A percentile compares a stretch with the other conserved stretches of the same genome.
Evolutionary conservation across 2,329 filamentous ascomycete genomes (phyloP).

Genomic region (Ascochyta fabae): DNA sequence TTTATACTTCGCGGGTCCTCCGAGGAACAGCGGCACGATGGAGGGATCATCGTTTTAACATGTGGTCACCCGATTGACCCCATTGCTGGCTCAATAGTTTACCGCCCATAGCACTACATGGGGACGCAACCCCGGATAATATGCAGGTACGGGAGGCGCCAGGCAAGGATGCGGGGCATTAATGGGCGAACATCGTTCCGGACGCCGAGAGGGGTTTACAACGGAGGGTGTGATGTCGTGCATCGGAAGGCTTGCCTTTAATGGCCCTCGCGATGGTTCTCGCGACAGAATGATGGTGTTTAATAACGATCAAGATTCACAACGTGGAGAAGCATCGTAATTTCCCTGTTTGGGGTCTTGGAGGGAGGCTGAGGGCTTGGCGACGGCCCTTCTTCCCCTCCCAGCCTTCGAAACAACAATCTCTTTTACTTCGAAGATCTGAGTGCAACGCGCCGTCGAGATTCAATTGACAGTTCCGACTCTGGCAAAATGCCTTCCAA

Average conservation of each 20-base stretch:
- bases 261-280: not conserved
- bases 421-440: not conserved
- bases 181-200: constrained; percentile 18
- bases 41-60: constrained; percentile 1
- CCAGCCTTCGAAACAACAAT: not conserved
- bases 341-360: constrained; percentile 17
- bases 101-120: constrained; percentile 12
- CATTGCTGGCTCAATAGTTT: constrained; percentile 18
- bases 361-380: constrained; percentile 18
- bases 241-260: constrained; percentile 13
- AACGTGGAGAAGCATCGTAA: constrained; percentile 6
- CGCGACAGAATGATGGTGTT: constrained; percentile 2
- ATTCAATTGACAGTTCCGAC: not conserved
- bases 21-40: constrained; percentile 2
- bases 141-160: constrained; percentile 8
- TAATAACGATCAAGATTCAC: constrained; percentile 3
- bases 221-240: not conserved
- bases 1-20: constrained; percentile 6
- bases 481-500: constrained; percentile 24
- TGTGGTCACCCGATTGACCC: constrained; percentile 5
- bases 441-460: not conserved
- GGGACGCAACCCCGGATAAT: constrained; percentile 11
- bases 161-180: constrained; percentile 14
- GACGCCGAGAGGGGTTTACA: constrained; percentile 9
- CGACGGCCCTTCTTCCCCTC: not conserved